A percentile compares a stretch with the other conserved stretches of the same genome.
Conservation (phyloP, 202 grass and related monocot genomes). For the Schoenoplectus triqueter region DNA sequence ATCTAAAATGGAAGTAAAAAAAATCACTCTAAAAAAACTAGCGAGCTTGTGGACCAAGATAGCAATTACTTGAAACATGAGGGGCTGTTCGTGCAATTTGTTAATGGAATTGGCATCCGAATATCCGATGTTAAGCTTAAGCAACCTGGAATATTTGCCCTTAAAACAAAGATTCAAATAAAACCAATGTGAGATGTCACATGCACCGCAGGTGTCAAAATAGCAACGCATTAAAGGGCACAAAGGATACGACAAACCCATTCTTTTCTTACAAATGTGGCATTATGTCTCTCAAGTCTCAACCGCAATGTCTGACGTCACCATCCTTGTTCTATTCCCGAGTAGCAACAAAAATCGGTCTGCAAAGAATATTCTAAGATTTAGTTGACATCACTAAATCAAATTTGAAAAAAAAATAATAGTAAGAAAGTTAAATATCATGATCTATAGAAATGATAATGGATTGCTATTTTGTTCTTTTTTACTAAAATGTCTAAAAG, state of each 20-base stretch:
- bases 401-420: slow-evolving; percentile 8
- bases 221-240: slow-evolving; percentile 38
- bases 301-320: slow-evolving; percentile 31
- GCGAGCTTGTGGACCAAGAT: background rate
- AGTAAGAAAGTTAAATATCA: background rate
- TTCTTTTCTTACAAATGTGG: slow-evolving; percentile 44
- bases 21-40: background rate
- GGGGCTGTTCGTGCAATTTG: background rate
- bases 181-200: slow-evolving; percentile 33
- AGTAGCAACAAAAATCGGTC: slow-evolving; percentile 4
- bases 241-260: slow-evolving; percentile 44
- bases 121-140: background rate
- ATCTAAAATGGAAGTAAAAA: background rate
- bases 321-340: background rate
- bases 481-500: background rate
- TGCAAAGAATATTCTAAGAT: slow-evolving; percentile 39
- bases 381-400: slow-evolving; percentile 41
- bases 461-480: slow-evolving; percentile 13
- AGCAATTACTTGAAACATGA: slow-evolving; percentile 16
- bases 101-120: slow-evolving; percentile 16
- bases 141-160: background rate
- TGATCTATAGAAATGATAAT: slow-evolving; percentile 1
- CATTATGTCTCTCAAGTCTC: slow-evolving; percentile 19
- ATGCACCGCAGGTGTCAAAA: slow-evolving; percentile 37
- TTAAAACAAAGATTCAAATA: slow-evolving; percentile 25